Evolutionary conservation across 169 alveolate species (phyloP).

Genomic region (Besnoitia besnoiti): DNA sequence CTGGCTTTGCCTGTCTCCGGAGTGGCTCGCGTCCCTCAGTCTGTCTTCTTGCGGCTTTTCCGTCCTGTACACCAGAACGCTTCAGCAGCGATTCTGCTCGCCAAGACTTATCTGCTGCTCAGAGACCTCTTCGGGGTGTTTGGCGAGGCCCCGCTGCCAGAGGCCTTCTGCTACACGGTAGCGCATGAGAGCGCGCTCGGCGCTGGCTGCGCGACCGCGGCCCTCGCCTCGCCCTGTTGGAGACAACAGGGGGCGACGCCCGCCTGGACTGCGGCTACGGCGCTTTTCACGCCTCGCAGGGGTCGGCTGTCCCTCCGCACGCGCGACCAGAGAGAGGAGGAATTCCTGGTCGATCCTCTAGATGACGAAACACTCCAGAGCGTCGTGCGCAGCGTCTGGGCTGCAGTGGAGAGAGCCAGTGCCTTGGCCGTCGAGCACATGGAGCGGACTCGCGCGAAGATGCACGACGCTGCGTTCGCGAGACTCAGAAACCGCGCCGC

Average conservation of each 20-base stretch:
- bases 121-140: neutral
- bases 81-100: neutral
- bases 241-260: no score
- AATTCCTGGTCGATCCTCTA: neutral
- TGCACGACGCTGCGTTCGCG: neutral
- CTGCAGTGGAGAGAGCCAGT: neutral
- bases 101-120: neutral
- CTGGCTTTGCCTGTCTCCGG: no score
- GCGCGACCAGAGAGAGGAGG: neutral
- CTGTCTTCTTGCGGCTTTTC: neutral
- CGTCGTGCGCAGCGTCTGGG: neutral
- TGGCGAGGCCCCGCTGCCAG: neutral
- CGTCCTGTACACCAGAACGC: neutral
- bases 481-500: neutral
- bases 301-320: constrained; percentile 29
- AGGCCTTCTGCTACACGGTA: neutral
- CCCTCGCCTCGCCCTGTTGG: no score
- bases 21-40: neutral
- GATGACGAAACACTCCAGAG: neutral
- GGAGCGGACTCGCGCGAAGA: neutral
- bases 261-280: no score
- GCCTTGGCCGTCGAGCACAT: neutral
- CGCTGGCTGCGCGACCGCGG: neutral
- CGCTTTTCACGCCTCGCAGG: neutral
- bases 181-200: neutral